Percentiles rank a stretch among this genome's conserved stretches.
phyloP scores from a whole-genome alignment of 75 land plant species.

The Pinus taeda region DNA sequence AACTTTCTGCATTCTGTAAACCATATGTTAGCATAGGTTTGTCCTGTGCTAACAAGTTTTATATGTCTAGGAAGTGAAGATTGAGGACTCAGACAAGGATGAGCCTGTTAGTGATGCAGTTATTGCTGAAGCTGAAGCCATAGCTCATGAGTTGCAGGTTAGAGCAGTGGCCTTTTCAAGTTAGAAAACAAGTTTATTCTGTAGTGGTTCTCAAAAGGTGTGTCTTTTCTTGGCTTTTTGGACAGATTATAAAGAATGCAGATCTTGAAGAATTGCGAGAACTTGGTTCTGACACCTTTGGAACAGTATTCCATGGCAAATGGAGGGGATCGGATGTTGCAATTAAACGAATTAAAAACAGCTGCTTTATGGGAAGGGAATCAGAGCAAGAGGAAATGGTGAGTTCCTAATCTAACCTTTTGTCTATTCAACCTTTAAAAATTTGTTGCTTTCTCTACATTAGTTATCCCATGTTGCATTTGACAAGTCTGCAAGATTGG shows the following conservation, averaged over 20 bases:
- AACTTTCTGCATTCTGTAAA: background rate
- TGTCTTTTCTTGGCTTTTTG: conserved; percentile 7
- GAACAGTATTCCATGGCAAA: conserved; percentile 94
- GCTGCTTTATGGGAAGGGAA: conserved; percentile 78
- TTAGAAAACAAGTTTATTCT: background rate
- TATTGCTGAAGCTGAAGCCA: conserved; percentile 77
- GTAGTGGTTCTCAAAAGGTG: background rate
- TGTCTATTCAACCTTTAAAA: background rate
- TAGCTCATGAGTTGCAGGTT: conserved; percentile 81
- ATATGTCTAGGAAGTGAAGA: conserved; percentile 27
- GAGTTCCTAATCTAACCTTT: conserved; percentile 4
- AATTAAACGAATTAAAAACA: conserved; percentile 90
- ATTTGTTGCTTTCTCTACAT: background rate
- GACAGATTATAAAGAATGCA: conserved; percentile 76
- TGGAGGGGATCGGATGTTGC: conserved; percentile 98
- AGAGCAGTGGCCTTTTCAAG: background rate
- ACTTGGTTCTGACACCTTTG: conserved; percentile 95
- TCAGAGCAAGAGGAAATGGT: conserved; percentile 91
- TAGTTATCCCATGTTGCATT: background rate
- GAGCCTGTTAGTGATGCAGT: conserved; percentile 44
- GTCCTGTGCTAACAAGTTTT: background rate
- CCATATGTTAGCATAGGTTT: background rate
- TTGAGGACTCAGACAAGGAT: conserved; percentile 17
- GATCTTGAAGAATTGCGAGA: conserved; percentile 92
- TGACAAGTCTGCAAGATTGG: conserved; percentile 7